Evolutionary conservation across 306 rosid species (phyloP).

Genomic region (Cucumis melo): DNA sequence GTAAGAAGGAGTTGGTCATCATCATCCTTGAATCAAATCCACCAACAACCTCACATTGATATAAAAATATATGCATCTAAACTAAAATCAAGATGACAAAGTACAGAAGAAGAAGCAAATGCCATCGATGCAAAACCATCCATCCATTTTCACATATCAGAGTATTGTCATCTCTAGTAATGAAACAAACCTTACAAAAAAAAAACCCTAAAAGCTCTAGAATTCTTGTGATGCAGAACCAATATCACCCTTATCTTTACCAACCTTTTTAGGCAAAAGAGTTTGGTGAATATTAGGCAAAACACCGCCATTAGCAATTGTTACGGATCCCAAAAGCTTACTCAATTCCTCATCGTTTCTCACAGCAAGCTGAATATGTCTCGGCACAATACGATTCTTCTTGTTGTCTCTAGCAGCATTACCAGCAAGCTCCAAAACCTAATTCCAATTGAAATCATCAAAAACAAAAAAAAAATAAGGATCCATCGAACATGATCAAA

Average conservation of each 20-base stretch:
- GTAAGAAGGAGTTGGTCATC: neutral
- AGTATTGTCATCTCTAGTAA: neutral
- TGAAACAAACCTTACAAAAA: neutral
- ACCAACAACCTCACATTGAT: neutral
- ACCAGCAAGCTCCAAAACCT: conserved; percentile 4
- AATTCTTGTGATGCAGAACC: conserved; percentile 5
- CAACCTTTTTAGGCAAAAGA: conserved; percentile 1
- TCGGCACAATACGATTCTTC: neutral
- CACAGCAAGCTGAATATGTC: conserved; percentile 1
- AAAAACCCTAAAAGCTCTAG: neutral
- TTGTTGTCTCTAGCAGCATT: conserved; percentile 7
- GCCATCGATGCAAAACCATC: neutral
- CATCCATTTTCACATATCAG: neutral
- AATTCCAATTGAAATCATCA: neutral
- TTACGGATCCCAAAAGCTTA: conserved; percentile 4
- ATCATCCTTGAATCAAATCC: neutral
- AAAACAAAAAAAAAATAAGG: too few relatives aligned
- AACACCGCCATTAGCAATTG: conserved; percentile 5
- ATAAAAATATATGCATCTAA: neutral
- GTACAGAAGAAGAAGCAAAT: neutral
- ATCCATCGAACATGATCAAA: neutral
- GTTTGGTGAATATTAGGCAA: conserved; percentile 1
- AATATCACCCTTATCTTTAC: neutral
- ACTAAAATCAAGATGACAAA: neutral
- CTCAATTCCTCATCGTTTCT: conserved; percentile 7